A percentile compares a stretch with the other conserved stretches of the same genome.
phyloP scores from a whole-genome alignment of 192 early-diverging fungal species.

The Backusella macrospora region DNA sequence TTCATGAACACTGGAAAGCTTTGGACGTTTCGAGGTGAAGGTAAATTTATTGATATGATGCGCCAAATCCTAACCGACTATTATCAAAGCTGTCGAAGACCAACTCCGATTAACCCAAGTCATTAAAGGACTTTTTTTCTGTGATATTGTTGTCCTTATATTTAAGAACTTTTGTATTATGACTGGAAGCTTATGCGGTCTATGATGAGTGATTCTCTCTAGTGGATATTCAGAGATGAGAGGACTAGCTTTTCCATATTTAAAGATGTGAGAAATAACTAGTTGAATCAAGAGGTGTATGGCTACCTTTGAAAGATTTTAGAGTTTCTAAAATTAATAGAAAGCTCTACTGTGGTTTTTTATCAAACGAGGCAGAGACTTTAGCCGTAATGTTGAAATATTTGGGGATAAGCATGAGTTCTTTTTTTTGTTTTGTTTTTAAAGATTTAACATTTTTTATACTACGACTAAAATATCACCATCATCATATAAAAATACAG shows the following conservation, averaged over 20 bases:
- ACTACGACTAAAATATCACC: not conserved
- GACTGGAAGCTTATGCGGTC: not conserved
- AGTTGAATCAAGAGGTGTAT: not conserved
- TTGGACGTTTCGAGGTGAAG: too few relatives aligned
- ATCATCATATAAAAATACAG: too few relatives aligned
- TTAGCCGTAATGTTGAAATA: not conserved
- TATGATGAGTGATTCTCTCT: not conserved
- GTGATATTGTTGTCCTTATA: not conserved
- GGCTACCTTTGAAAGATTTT: not conserved
- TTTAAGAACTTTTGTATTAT: not conserved
- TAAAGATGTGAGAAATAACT: not conserved
- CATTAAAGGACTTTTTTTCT: not conserved
- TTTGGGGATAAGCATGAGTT: not conserved
- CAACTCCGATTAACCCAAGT: not conserved
- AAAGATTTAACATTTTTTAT: not conserved
- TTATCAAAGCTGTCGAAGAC: not conserved
- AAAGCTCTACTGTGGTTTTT: not conserved
- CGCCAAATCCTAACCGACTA: not conserved
- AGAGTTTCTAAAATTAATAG: constrained; percentile 9
- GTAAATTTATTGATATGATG: not conserved
- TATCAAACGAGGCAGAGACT: constrained; percentile 14
- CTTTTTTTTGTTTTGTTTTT: constrained; percentile 7
- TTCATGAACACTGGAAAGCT: too few relatives aligned
- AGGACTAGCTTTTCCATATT: not conserved
- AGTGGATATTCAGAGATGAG: not conserved